Evolutionary conservation across 805 yeast species (phyloP).

Genomic region (Nakazawaea ishiwadae): DNA sequence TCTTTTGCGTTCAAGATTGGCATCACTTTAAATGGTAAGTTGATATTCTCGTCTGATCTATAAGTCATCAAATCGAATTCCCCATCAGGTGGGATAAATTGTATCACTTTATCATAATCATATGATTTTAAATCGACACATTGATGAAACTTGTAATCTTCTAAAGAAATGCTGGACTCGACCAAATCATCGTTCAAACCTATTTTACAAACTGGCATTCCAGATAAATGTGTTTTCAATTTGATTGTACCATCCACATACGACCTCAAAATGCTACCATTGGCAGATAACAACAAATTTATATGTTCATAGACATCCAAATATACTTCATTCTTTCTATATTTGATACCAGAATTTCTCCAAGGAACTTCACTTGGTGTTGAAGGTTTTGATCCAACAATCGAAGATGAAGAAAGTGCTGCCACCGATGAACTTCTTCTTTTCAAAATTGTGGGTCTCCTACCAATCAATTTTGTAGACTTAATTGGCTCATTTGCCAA

Average conservation of each 20-base stretch:
- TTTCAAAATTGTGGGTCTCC: constrained; percentile 6
- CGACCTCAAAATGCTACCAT: constrained; percentile 60
- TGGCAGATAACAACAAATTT: constrained; percentile 61
- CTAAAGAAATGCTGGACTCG: constrained; percentile 42
- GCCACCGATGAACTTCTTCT: constrained; percentile 3
- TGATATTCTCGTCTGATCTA: constrained; percentile 51
- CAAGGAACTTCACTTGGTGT: constrained; percentile 42
- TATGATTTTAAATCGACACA: constrained; percentile 73
- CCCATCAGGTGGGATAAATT: constrained; percentile 85
- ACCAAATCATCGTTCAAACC: constrained; percentile 57
- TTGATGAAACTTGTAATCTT: constrained; percentile 83
- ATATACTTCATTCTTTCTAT: constrained; percentile 76
- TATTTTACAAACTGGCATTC: constrained; percentile 79
- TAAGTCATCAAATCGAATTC: constrained; percentile 80
- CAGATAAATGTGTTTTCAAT: constrained; percentile 68
- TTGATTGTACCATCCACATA: constrained; percentile 74
- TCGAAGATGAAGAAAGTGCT: not conserved
- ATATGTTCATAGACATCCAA: constrained; percentile 74
- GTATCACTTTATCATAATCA: constrained; percentile 59
- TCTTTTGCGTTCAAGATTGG: constrained; percentile 42
- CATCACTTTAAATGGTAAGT: constrained; percentile 64
- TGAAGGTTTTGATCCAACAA: not conserved
- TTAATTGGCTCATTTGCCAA: constrained; percentile 7
- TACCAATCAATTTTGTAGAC: not conserved
- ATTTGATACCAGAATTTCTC: constrained; percentile 67